These are phyloP conservation scores for Cercospora canescens DNA, from an alignment of 2,329 filamentous ascomycete species.

Conservation along the genomic window DNA sequence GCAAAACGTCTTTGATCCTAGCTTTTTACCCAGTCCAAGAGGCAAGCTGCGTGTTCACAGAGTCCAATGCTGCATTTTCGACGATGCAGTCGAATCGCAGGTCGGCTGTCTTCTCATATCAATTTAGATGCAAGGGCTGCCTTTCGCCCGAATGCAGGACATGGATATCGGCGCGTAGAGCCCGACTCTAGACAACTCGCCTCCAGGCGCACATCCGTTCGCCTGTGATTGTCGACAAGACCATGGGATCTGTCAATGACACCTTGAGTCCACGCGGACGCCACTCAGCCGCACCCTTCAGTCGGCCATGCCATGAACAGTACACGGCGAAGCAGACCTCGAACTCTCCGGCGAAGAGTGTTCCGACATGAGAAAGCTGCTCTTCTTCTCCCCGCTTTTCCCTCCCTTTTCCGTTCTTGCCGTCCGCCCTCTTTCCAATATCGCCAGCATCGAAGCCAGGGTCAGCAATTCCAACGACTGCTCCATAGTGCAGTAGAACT, in stretches of 20 bases:
- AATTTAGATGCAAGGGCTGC: not conserved
- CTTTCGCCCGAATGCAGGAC: not conserved
- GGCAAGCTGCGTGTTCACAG: no score
- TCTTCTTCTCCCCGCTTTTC: not conserved
- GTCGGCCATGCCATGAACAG: not conserved
- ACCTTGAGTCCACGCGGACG: not conserved
- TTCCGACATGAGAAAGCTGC: not conserved
- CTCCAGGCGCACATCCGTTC: not conserved
- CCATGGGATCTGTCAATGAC: not conserved
- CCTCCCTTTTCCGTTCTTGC: not conserved
- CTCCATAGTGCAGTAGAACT: not conserved
- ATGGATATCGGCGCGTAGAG: not conserved
- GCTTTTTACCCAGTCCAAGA: no score
- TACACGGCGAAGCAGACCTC: not conserved
- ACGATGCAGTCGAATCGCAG: no score
- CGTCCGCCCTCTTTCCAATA: not conserved
- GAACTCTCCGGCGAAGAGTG: not conserved
- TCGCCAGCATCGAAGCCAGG: constrained; percentile 4
- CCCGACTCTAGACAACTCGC: no score
- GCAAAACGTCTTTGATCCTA: no score
- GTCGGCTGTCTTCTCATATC: no score
- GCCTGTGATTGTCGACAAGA: not conserved
- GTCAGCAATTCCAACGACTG: not conserved
- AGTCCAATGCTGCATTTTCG: no score
- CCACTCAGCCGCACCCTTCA: not conserved